A percentile compares a stretch with the other conserved stretches of the same genome.
phyloP scores from a whole-genome alignment of 1,284 basidiomycete species.

The Clitocybe nebularis region DNA sequence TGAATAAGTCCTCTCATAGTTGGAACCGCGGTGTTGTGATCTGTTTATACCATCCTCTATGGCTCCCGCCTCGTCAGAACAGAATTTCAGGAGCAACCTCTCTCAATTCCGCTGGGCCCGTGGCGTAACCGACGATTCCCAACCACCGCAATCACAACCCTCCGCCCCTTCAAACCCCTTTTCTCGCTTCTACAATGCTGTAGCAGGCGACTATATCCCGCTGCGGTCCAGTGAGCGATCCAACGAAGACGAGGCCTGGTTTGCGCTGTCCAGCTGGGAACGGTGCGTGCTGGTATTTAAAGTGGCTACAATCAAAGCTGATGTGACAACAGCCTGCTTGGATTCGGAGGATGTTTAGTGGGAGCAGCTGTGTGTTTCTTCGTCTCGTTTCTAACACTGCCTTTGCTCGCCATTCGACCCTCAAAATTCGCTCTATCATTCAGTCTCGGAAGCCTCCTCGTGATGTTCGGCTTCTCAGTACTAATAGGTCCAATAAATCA shows the following conservation, averaged over 20 bases:
- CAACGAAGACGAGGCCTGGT: slow-evolving; percentile 96
- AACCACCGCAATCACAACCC: slow-evolving; percentile 34
- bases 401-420: slow-evolving; percentile 35
- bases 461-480: slow-evolving; percentile 92
- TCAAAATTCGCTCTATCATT: slow-evolving; percentile 29
- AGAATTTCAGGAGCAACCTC: slow-evolving; percentile 64
- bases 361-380: slow-evolving; percentile 95
- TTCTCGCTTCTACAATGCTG: slow-evolving; percentile 72
- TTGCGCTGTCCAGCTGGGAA: slow-evolving; percentile 90
- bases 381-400: slow-evolving; percentile 89
- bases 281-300: slow-evolving; percentile 39
- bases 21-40: slow-evolving; percentile 10
- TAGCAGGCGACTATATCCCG: slow-evolving; percentile 84
- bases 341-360: slow-evolving; percentile 88
- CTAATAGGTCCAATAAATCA: slow-evolving; percentile 84
- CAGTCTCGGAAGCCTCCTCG: slow-evolving; percentile 80
- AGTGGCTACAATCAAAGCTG: too few relatives aligned
- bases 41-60: slow-evolving; percentile 15
- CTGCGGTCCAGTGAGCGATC: slow-evolving; percentile 78
- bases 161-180: slow-evolving; percentile 49
- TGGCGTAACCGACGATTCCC: slow-evolving; percentile 71
- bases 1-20: not conserved
- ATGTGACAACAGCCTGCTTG: slow-evolving; percentile 76
- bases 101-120: slow-evolving; percentile 86
- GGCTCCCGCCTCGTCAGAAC: slow-evolving; percentile 48